Percentiles rank a stretch among this genome's conserved stretches.
Evolutionary conservation across 257 asterid genomes (phyloP).

Genomic region (Solanum virginianum): DNA sequence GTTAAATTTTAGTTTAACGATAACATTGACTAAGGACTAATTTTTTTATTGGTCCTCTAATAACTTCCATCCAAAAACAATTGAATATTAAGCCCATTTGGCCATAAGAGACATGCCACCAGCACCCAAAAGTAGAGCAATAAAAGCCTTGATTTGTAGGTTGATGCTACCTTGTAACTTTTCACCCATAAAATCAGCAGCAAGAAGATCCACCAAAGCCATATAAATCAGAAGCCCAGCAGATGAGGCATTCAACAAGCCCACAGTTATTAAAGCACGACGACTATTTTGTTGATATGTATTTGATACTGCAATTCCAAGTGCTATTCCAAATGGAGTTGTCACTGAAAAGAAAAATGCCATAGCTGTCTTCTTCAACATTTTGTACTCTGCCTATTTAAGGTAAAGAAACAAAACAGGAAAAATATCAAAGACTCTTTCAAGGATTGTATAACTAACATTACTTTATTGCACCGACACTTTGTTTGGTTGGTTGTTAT

Average conservation of each 20-base stretch:
- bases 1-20: neutral
- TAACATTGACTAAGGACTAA: neutral
- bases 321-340: slow-evolving; percentile 34
- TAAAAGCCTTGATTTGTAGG: slow-evolving; percentile 12
- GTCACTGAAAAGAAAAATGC: slow-evolving; percentile 30
- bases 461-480: neutral
- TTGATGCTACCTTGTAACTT: slow-evolving; percentile 25
- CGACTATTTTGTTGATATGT: slow-evolving; percentile 26
- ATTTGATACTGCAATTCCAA: slow-evolving; percentile 20
- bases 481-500: no score
- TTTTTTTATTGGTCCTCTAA: neutral
- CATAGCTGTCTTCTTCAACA: slow-evolving; percentile 15
- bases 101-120: slow-evolving; percentile 46
- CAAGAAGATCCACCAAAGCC: slow-evolving; percentile 37
- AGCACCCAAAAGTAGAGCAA: slow-evolving; percentile 23
- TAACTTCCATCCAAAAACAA: neutral
- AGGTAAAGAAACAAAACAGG: rapidly evolving
- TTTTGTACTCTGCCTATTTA: slow-evolving; percentile 19
- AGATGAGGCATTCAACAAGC: slow-evolving; percentile 24
- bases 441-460: neutral
- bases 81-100: slow-evolving; percentile 18
- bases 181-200: slow-evolving; percentile 32
- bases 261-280: slow-evolving; percentile 16
- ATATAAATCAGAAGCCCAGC: slow-evolving; percentile 32
- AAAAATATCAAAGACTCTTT: neutral